Conservation (phyloP, 2,329 filamentous ascomycete species). For the Sporothrix humicola region DNA sequence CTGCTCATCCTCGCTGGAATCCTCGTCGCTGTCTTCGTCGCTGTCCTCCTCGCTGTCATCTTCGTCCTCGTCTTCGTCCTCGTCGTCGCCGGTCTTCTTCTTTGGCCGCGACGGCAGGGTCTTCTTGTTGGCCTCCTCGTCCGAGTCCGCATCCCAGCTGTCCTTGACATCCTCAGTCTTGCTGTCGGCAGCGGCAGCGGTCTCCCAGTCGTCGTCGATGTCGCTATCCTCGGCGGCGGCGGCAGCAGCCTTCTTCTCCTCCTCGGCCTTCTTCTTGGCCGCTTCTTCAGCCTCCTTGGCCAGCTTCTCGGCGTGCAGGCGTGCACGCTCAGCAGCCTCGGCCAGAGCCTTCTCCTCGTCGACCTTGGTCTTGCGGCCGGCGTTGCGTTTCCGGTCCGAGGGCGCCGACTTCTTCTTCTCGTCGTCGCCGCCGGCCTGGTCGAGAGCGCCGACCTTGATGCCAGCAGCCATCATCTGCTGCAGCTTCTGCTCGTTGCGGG, state of each 20-base stretch:
- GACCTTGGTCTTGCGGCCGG: conserved; percentile 62
- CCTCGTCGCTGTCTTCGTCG: conserved; percentile 63
- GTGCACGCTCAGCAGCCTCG: conserved; percentile 76
- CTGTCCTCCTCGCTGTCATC: conserved; percentile 42
- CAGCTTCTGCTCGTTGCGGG: conserved; percentile 76
- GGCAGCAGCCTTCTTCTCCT: conserved; percentile 52
- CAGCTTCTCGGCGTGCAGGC: conserved; percentile 69
- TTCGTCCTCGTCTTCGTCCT: conserved; percentile 39
- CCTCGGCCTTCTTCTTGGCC: conserved; percentile 61
- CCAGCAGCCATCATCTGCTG: conserved; percentile 85
- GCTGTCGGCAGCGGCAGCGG: conserved; percentile 68
- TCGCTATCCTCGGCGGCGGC: conserved; percentile 59
- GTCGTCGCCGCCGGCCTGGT: conserved; percentile 55
- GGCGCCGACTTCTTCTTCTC: conserved; percentile 79
- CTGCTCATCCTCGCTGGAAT: conserved; percentile 73
- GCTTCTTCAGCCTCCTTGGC: conserved; percentile 65
- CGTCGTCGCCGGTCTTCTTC: conserved; percentile 55
- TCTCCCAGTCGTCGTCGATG: conserved; percentile 86
- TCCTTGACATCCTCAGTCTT: conserved; percentile 83
- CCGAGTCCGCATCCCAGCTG: conserved; percentile 88
- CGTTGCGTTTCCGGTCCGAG: conserved; percentile 75
- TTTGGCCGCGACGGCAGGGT: conserved; percentile 34
- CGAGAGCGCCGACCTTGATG: conserved; percentile 70
- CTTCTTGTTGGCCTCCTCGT: conserved; percentile 63
- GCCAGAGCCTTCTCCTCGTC: conserved; percentile 80